Evolutionary conservation across 352 stramenopile species (phyloP), one percentile per base, ranked within the genome.

Genomic region (Globisporangium megalacanthum): DNA sequence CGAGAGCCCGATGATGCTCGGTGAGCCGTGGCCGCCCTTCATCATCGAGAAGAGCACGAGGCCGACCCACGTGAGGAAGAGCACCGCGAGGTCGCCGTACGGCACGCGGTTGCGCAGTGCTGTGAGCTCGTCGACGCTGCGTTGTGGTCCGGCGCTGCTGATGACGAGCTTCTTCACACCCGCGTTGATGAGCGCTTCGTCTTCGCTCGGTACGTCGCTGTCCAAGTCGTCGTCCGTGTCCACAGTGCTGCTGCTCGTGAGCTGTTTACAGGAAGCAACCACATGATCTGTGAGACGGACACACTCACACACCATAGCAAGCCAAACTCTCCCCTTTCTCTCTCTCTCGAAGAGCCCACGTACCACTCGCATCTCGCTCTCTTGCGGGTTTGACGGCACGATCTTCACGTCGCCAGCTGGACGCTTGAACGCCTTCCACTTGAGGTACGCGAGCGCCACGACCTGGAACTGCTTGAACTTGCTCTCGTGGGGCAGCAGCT

Each of bases 31-130:
- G 19, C 84, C 84, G 37, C 84, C 84, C 51, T 89, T 92, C 6
- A 75, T 74, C 64, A 94, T 77, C 5, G 83, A 92, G 53, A 91
- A 89, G 17, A 90, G 51, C 10, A 94, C 72, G 14, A 94, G 75
- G 5, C 69, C 80, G 39, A 90, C 68, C 83, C 83, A 94, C 15
- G 82, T 90, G 52, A 94, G 57, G 54, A 88, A 78, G 33, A 94
- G 65, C 36, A 94, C 78, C 1, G 58, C 54, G 44, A 94, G 61
- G 51, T 94, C 83, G 25, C 58, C 71, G 52, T 77, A 72, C 3
- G 83, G 83, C 8, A 93, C 70, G 17, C 65, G 66, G 25, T 72
- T 70, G 19, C 78, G 75, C 46, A 76, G 70, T 37, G 70, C 73
- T 39, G 72, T 67, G 51, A 92, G 79, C 49, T 89, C 68, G 35